Percentiles rank a stretch among this genome's conserved stretches.
Evolutionary conservation across 495 filamentous ascomycete species (phyloP).

Genomic region (Corynascus novoguineensis): DNA sequence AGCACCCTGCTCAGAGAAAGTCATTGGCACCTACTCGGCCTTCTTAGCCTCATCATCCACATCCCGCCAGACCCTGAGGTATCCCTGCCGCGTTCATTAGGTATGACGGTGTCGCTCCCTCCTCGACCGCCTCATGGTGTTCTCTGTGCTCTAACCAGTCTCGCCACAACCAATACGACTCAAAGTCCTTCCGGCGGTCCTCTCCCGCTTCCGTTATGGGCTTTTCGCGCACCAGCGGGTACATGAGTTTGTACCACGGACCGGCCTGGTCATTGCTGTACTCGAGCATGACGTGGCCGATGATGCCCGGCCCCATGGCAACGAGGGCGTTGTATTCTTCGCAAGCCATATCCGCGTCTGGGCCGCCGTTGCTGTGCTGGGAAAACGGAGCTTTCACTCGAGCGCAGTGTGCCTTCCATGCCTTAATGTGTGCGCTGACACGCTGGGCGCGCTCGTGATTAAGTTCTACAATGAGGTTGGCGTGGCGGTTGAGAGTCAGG

Average conservation of each 20-base stretch:
- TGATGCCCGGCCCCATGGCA: not conserved
- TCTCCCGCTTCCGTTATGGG: not conserved
- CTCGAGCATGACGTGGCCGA: not conserved
- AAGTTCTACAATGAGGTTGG: conserved; percentile 4
- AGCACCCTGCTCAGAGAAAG: no score
- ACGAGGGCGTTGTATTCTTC: not conserved
- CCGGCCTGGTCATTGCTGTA: not conserved
- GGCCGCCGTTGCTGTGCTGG: not conserved
- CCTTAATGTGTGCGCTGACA: not conserved
- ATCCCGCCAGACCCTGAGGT: no score
- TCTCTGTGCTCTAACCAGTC: conserved; percentile 1
- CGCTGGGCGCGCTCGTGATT: conserved; percentile 2
- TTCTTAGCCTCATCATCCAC: not conserved
- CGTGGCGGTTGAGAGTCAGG: conserved; percentile 4
- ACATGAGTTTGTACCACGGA: not conserved
- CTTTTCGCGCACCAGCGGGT: conserved; percentile 1
- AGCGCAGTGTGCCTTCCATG: not conserved
- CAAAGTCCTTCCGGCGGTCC: not conserved
- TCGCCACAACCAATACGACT: not conserved
- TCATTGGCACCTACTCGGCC: no score
- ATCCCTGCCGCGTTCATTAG: not conserved
- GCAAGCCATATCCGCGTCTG: not conserved
- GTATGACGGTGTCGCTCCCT: not conserved
- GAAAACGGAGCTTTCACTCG: no score
- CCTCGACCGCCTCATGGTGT: not conserved